Conservation (phyloP, 176 grass and related monocot genomes). For the Carex scoparia region DNA sequence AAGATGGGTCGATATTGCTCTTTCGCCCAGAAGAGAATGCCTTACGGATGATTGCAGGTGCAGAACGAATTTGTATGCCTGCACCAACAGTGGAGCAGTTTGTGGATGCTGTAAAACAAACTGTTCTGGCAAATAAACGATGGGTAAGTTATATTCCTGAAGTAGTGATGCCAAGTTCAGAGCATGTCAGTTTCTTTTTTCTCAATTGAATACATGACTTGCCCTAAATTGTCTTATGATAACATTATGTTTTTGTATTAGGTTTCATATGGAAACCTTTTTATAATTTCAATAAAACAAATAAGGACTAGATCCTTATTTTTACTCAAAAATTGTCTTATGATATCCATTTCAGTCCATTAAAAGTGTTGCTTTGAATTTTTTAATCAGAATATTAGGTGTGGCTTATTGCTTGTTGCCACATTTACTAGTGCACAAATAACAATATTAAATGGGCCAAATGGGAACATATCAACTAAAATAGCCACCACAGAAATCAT, state of each 20-base stretch:
- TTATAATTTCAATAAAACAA: no score
- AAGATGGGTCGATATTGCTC: constrained; percentile 71
- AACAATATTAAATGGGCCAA: no score
- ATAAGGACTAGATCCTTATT: no score
- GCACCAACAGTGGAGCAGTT: constrained; percentile 66
- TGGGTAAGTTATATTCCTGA: constrained; percentile 49
- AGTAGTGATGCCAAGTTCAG: neutral
- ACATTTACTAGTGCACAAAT: neutral
- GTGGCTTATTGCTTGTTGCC: neutral
- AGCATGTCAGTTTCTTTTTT: constrained; percentile 1
- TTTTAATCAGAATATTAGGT: neutral
- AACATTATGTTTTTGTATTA: no score
- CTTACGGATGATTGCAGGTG: constrained; percentile 68
- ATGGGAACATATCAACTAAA: neutral
- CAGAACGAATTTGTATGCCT: constrained; percentile 91
- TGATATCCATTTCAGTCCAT: neutral
- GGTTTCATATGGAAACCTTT: no score
- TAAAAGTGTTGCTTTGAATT: neutral
- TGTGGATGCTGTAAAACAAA: constrained; percentile 81
- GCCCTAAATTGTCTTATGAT: neutral
- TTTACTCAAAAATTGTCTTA: neutral
- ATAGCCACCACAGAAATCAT: neutral
- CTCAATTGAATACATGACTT: neutral
- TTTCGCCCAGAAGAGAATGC: constrained; percentile 96
- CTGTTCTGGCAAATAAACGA: constrained; percentile 74